Evolutionary conservation across 2,329 filamentous ascomycete species (phyloP).

Genomic region (Allantophomopsis lycopodina): DNA sequence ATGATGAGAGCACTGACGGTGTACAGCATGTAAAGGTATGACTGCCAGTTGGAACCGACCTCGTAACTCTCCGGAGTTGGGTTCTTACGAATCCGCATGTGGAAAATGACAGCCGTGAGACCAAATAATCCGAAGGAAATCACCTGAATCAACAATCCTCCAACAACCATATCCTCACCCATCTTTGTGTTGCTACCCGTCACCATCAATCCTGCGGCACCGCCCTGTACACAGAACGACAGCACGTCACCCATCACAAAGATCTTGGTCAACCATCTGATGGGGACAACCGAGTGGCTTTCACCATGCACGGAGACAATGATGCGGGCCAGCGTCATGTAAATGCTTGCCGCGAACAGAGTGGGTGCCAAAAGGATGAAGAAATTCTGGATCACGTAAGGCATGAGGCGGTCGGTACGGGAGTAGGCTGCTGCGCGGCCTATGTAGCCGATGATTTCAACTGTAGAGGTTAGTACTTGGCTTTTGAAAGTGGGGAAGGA

Average conservation of each 20-base stretch:
- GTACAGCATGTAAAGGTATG: slow-evolving; percentile 27
- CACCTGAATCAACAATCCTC: slow-evolving; percentile 41
- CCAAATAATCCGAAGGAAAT: slow-evolving; percentile 42
- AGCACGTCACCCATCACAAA: slow-evolving; percentile 41
- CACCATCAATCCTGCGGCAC: slow-evolving; percentile 25
- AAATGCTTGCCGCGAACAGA: slow-evolving; percentile 10
- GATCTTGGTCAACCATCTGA: slow-evolving; percentile 32
- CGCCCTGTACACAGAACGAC: slow-evolving; percentile 34
- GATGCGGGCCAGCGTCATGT: slow-evolving; percentile 9
- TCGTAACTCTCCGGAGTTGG: slow-evolving; percentile 6
- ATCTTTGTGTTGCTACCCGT: slow-evolving; percentile 16
- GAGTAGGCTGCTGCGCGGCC: slow-evolving; percentile 20
- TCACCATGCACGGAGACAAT: slow-evolving; percentile 17
- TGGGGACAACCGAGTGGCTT: slow-evolving; percentile 22
- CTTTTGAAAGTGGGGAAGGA: not conserved
- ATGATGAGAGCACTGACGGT: slow-evolving; percentile 27
- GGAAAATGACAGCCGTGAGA: slow-evolving; percentile 21
- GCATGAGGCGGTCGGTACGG: slow-evolving; percentile 19
- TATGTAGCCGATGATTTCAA: slow-evolving; percentile 4
- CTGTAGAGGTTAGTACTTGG: slow-evolving; percentile 13
- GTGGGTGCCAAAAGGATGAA: slow-evolving; percentile 10
- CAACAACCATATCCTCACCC: slow-evolving; percentile 39
- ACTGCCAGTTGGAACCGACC: slow-evolving; percentile 13
- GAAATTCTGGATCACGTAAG: slow-evolving; percentile 9
- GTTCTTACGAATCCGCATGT: slow-evolving; percentile 5